These are phyloP conservation scores for Psilocybe subaeruginosa DNA, from an alignment of 768 basidiomycete genomes.

Conservation along the genomic window DNA sequence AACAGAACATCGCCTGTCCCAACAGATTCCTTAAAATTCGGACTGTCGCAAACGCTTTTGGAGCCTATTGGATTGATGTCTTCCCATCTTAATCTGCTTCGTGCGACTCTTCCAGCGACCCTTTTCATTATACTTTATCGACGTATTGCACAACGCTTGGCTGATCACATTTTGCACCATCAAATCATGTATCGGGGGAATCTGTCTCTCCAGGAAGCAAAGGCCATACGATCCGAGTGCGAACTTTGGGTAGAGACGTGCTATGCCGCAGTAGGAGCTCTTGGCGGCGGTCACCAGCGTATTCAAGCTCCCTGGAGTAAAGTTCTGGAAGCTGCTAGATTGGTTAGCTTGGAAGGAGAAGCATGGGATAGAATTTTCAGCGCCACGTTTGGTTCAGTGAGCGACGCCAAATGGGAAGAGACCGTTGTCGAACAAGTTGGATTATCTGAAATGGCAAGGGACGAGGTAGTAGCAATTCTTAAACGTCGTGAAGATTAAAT, in stretches of 20 bases:
- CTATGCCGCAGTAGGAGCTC: slow-evolving; percentile 54
- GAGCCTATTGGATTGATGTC: slow-evolving; percentile 80
- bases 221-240: slow-evolving; percentile 68
- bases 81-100: slow-evolving; percentile 73
- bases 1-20: slow-evolving; percentile 22
- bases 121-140: slow-evolving; percentile 72
- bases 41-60: slow-evolving; percentile 72
- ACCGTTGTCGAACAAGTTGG: slow-evolving; percentile 55
- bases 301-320: slow-evolving; percentile 79
- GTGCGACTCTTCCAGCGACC: slow-evolving; percentile 60
- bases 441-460: slow-evolving; percentile 61
- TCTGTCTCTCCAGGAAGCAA: slow-evolving; percentile 63
- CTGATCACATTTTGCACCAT: slow-evolving; percentile 82
- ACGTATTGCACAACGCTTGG: slow-evolving; percentile 66
- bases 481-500: slow-evolving; percentile 41
- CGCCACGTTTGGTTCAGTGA: slow-evolving; percentile 48
- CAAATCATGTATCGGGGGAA: slow-evolving; percentile 79
- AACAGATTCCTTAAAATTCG: slow-evolving; percentile 27
- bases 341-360: slow-evolving; percentile 65
- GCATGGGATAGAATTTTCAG: slow-evolving; percentile 49
- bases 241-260: slow-evolving; percentile 86
- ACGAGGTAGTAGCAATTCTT: slow-evolving; percentile 62
- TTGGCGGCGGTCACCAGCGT: slow-evolving; percentile 49
- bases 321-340: slow-evolving; percentile 67
- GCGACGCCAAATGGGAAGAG: slow-evolving; percentile 60